Conservation (phyloP, 2,329 filamentous ascomycete species). For the Macrophomina phaseolina region DNA sequence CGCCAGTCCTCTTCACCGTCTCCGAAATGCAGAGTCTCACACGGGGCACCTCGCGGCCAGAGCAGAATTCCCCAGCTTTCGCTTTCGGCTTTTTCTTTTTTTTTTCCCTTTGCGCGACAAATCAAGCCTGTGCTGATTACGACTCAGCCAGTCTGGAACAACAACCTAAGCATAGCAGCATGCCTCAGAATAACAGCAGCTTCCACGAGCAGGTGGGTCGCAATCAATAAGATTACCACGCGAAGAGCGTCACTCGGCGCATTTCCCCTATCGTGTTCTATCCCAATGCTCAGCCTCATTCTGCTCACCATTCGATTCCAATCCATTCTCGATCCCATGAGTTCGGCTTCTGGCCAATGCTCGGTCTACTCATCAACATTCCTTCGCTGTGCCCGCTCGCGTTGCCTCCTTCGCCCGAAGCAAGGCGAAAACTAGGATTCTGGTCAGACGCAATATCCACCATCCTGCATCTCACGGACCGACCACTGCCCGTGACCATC, state of each 20-base stretch:
- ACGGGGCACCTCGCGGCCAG: background rate
- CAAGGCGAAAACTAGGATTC: background rate
- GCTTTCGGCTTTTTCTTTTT: background rate
- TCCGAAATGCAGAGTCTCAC: background rate
- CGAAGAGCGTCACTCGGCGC: background rate
- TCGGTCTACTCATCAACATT: background rate
- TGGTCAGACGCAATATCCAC: background rate
- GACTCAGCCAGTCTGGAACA: background rate
- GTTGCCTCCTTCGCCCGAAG: background rate
- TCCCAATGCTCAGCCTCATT: no score
- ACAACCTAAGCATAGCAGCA: background rate
- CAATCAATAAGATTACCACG: background rate
- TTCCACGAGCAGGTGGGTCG: background rate
- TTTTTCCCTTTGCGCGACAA: background rate
- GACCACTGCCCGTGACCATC: background rate
- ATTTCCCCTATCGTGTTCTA: background rate
- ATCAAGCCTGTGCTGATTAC: constrained; percentile 3
- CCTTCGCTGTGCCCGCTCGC: background rate
- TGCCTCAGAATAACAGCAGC: no score
- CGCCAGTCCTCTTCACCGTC: constrained; percentile 1
- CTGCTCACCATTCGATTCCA: background rate
- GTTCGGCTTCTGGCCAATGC: background rate
- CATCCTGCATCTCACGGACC: background rate
- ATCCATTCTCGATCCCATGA: background rate
- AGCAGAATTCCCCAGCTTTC: background rate